These are phyloP conservation scores for Microdochium nivale DNA, from an alignment of 2,329 filamentous ascomycete genomes.

Conservation along the genomic window DNA sequence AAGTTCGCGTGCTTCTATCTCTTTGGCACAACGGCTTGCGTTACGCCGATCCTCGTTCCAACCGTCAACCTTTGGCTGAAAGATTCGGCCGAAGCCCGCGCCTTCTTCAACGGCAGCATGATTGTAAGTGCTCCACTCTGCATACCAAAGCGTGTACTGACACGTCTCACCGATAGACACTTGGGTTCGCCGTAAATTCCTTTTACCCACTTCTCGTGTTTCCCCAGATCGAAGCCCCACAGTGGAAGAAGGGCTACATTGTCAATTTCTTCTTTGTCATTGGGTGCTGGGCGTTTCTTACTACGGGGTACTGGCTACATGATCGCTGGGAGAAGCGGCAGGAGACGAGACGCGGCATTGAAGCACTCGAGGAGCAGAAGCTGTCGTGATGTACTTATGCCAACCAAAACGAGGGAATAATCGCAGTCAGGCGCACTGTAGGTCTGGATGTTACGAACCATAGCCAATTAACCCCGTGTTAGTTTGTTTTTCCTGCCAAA, in stretches of 20 bases:
- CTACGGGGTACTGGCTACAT: conserved; percentile 6
- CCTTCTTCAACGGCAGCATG: conserved; percentile 13
- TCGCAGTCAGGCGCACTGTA: background rate
- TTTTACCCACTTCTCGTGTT: conserved; percentile 11
- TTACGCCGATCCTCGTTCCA: conserved; percentile 13
- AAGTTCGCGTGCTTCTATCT: conserved; percentile 10
- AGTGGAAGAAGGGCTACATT: conserved; percentile 13
- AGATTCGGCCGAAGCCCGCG: conserved; percentile 12
- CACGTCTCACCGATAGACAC: conserved; percentile 2
- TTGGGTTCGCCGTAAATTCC: conserved; percentile 10
- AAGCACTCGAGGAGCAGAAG: background rate
- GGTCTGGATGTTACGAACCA: background rate
- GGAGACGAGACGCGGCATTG: background rate
- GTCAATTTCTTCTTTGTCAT: conserved; percentile 6
- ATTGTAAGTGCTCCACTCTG: background rate
- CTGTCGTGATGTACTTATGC: background rate
- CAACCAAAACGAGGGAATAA: background rate
- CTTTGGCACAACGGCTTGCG: conserved; percentile 12
- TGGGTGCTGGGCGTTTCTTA: conserved; percentile 6
- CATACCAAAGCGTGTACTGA: background rate
- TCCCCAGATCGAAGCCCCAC: conserved; percentile 10
- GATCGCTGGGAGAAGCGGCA: conserved; percentile 4
- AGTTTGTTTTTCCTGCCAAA: background rate
- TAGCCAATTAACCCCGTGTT: background rate
- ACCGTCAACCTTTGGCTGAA: conserved; percentile 14